A percentile compares a stretch with the other conserved stretches of the same genome.
phyloP scores from a whole-genome alignment of 768 basidiomycete species.

The Royoungia palumana region DNA sequence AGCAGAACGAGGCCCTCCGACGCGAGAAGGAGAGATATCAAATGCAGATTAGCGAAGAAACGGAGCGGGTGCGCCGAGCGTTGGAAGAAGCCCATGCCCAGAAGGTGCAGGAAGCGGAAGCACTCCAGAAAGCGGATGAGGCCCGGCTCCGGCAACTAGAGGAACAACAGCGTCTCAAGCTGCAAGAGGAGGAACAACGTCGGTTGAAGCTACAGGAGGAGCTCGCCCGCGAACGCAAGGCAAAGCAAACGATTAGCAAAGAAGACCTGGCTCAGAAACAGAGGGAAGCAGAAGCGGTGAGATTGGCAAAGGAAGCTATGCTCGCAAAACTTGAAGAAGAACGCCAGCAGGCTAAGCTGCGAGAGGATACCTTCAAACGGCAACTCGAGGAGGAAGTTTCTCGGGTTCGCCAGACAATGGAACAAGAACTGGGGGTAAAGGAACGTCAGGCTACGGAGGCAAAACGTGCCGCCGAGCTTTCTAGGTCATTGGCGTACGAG shows the following conservation, averaged over 20 bases:
- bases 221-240: slow-evolving; percentile 21
- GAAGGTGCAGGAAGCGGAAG: slow-evolving; percentile 23
- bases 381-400: slow-evolving; percentile 28
- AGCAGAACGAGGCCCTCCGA: slow-evolving; percentile 19
- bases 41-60: slow-evolving; percentile 24
- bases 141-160: slow-evolving; percentile 23
- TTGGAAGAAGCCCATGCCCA: slow-evolving; percentile 25
- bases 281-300: slow-evolving; percentile 20
- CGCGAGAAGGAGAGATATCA: slow-evolving; percentile 27
- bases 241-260: slow-evolving; percentile 13
- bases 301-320: slow-evolving; percentile 17
- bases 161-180: slow-evolving; percentile 26
- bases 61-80: slow-evolving; percentile 21
- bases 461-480: slow-evolving; percentile 29
- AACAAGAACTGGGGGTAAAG: slow-evolving; percentile 18
- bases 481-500: slow-evolving; percentile 21
- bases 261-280: slow-evolving; percentile 19
- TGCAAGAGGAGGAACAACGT: slow-evolving; percentile 30
- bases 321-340: slow-evolving; percentile 26
- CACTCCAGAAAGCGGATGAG: slow-evolving; percentile 22
- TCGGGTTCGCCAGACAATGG: slow-evolving; percentile 23
- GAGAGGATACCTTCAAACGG: slow-evolving; percentile 24
- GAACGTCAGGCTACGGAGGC: slow-evolving; percentile 24
- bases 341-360: slow-evolving; percentile 20
- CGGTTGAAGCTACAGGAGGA: slow-evolving; percentile 25